Evolutionary conservation across 2,329 filamentous ascomycete species (phyloP).

Genomic region (Pseudogymnoascus verrucosus): DNA sequence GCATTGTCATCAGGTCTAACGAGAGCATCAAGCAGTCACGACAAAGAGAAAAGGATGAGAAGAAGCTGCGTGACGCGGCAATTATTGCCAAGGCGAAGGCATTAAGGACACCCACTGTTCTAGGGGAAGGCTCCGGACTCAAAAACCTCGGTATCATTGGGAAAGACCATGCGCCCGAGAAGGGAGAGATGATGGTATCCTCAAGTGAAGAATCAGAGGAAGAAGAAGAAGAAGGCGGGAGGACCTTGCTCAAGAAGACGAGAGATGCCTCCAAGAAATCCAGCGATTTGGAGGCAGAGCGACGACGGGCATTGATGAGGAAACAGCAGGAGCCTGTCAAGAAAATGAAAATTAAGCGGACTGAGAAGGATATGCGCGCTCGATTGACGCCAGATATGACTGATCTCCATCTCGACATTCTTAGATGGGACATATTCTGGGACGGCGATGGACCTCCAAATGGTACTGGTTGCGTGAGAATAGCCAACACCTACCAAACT

Average conservation of each 20-base stretch:
- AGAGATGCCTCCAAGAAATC: conserved; percentile 29
- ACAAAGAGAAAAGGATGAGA: conserved; percentile 66
- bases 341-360: conserved; percentile 72
- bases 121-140: conserved; percentile 71
- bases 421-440: conserved; percentile 94
- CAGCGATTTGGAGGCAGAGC: conserved; percentile 38
- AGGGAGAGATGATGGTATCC: conserved; percentile 84
- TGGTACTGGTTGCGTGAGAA: conserved; percentile 62
- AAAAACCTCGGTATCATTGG: conserved; percentile 61
- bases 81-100: conserved; percentile 63
- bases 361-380: conserved; percentile 88
- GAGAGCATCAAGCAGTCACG: conserved; percentile 34
- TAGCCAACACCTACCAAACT: conserved; percentile 69
- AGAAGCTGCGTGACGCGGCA: conserved; percentile 62
- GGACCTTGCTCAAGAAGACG: conserved; percentile 37
- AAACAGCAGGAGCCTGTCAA: conserved; percentile 63
- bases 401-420: conserved; percentile 72
- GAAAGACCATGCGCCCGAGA: conserved; percentile 67
- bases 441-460: conserved; percentile 77
- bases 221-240: conserved; percentile 63
- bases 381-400: conserved; percentile 85
- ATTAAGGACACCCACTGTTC: conserved; percentile 45
- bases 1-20: conserved; percentile 13
- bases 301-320: conserved; percentile 42
- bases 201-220: conserved; percentile 58